phyloP scores from a whole-genome alignment of 2,329 filamentous ascomycete genomes.

The Pseudocercospora vitis region DNA sequence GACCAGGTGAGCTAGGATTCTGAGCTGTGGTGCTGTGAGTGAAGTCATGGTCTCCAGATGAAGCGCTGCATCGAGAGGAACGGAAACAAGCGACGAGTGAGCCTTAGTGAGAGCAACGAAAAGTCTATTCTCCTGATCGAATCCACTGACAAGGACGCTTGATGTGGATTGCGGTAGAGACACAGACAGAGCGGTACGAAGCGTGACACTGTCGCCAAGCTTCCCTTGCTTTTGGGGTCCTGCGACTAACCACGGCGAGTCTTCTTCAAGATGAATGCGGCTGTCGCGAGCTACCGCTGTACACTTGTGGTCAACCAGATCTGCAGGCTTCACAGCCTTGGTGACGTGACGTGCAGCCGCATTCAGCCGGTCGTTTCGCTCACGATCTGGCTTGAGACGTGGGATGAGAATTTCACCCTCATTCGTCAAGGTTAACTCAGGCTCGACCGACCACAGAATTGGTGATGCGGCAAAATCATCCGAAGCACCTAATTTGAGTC shows the following conservation, averaged over 20 bases:
- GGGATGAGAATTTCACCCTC: slow-evolving; percentile 23
- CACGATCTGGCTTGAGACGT: slow-evolving; percentile 24
- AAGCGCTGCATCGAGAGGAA: background rate
- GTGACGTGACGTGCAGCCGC: slow-evolving; percentile 28
- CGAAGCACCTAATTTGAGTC: slow-evolving; percentile 18
- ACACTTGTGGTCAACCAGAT: slow-evolving; percentile 8
- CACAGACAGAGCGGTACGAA: slow-evolving; percentile 14
- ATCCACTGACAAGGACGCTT: slow-evolving; percentile 15
- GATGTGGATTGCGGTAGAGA: slow-evolving; percentile 13
- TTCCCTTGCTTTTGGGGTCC: slow-evolving; percentile 3
- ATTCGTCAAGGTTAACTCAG: slow-evolving; percentile 25
- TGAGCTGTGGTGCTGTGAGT: slow-evolving; percentile 18
- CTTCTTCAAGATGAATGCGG: slow-evolving; percentile 16
- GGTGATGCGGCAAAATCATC: slow-evolving; percentile 12
- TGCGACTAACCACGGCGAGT: slow-evolving; percentile 15
- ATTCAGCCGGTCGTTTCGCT: slow-evolving; percentile 32
- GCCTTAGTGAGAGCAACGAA: slow-evolving; percentile 14
- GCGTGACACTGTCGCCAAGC: background rate
- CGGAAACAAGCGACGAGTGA: slow-evolving; percentile 11
- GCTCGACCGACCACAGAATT: slow-evolving; percentile 23
- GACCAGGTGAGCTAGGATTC: slow-evolving; percentile 13
- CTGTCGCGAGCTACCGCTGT: slow-evolving; percentile 15
- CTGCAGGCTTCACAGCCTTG: slow-evolving; percentile 13
- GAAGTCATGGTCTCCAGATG: background rate
- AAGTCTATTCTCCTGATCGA: slow-evolving; percentile 11